Percentiles rank a stretch among this genome's conserved stretches.
These are phyloP conservation scores for Cytauxzoon felis DNA, from an alignment of 169 alveolate species.

Conservation along the genomic window DNA sequence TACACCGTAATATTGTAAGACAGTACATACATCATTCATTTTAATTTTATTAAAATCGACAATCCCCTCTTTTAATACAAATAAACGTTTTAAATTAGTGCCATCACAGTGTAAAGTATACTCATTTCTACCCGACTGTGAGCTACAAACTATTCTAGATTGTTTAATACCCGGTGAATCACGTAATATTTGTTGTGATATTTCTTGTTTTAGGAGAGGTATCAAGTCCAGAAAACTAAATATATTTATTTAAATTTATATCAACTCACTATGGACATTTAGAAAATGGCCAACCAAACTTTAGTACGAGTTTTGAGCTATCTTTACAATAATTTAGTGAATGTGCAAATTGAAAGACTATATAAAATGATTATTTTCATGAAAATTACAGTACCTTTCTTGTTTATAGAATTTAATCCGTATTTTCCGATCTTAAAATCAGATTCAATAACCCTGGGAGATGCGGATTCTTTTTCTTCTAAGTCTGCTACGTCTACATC, in stretches of 20 bases:
- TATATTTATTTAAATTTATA: conserved; percentile 28
- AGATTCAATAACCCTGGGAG: conserved; percentile 18
- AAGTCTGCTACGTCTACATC: conserved; percentile 8
- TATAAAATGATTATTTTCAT: neutral
- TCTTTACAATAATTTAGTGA: conserved; percentile 21
- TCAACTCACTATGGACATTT: conserved; percentile 52
- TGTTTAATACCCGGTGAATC: conserved; percentile 62
- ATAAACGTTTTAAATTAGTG: conserved; percentile 79
- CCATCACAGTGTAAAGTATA: conserved; percentile 78
- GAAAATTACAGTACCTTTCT: conserved; percentile 4
- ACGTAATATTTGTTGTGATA: conserved; percentile 56
- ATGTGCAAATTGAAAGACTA: conserved; percentile 48
- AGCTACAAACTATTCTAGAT: conserved; percentile 59
- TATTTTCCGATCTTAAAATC: conserved; percentile 43
- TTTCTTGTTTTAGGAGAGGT: conserved; percentile 61
- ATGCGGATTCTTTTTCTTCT: conserved; percentile 10
- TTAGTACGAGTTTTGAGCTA: conserved; percentile 44
- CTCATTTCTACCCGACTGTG: conserved; percentile 60
- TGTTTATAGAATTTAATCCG: conserved; percentile 16
- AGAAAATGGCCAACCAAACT: conserved; percentile 51
- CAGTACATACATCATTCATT: conserved; percentile 91
- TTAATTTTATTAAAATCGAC: conserved; percentile 85
- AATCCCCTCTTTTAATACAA: conserved; percentile 65
- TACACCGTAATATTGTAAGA: conserved; percentile 91
- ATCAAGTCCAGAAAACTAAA: conserved; percentile 68